A percentile compares a stretch with the other conserved stretches of the same genome.
Conservation (phyloP, 352 stramenopile species). For the Globisporangium abappressorium region DNA sequence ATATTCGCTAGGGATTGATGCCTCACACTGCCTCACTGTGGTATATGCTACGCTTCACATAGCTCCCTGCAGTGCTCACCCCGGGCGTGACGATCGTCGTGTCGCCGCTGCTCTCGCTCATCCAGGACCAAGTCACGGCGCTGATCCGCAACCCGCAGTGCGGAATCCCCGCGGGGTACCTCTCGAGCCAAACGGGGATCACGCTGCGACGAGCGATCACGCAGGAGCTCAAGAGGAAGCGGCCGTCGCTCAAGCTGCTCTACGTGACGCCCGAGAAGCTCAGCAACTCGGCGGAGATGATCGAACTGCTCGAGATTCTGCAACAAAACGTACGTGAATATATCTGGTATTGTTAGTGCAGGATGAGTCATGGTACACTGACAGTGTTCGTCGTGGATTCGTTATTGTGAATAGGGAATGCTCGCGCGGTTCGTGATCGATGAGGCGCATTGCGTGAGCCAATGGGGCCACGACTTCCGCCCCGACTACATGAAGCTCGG, state of each 20-base stretch:
- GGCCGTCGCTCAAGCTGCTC: slow-evolving; percentile 82
- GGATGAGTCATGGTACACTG: background rate
- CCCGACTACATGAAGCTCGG: slow-evolving; percentile 93
- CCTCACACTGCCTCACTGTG: background rate
- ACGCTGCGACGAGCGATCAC: slow-evolving; percentile 63
- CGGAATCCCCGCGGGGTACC: slow-evolving; percentile 65
- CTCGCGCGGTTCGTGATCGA: slow-evolving; percentile 95
- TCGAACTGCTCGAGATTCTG: slow-evolving; percentile 53
- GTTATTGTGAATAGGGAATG: slow-evolving; percentile 34
- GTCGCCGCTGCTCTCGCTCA: slow-evolving; percentile 92
- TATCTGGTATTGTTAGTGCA: background rate
- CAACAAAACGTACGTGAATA: slow-evolving; percentile 32
- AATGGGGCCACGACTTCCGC: slow-evolving; percentile 89
- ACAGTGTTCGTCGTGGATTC: background rate
- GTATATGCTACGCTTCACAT: background rate
- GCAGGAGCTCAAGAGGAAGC: slow-evolving; percentile 77
- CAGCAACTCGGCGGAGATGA: slow-evolving; percentile 68
- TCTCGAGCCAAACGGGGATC: slow-evolving; percentile 73
- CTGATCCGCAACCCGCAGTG: slow-evolving; percentile 61
- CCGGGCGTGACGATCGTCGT: slow-evolving; percentile 91
- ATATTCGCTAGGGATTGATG: slow-evolving; percentile 9
- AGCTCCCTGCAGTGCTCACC: slow-evolving; percentile 57
- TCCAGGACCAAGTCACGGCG: slow-evolving; percentile 91
- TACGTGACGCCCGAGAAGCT: slow-evolving; percentile 97
- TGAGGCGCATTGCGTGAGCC: slow-evolving; percentile 87